Evolutionary conservation across 352 stramenopile species (phyloP), one percentile per base, ranked within the genome.

Genomic region (Phytophthora capsici): DNA sequence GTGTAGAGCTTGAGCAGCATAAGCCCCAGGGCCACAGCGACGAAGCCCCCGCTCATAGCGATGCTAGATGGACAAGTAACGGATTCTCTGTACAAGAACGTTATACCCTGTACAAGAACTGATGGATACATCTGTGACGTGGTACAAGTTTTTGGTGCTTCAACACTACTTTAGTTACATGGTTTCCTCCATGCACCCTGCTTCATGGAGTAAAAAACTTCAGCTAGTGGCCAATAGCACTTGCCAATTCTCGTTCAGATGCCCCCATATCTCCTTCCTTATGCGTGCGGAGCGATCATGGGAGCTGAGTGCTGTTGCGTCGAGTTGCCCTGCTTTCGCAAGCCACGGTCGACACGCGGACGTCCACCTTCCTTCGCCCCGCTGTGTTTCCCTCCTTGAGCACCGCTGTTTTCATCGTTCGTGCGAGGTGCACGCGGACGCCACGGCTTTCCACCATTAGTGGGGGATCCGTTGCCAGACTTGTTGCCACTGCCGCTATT

Each of bases 1-100:
- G 77, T 82, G 48, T 55, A 45, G 22, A 79, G 60, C 75, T 94
- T 88, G 36, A 88, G 65, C 36, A 76, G 58, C 80, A 94, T 95
- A 30, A 95, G 85, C 45, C 53, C 56, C 26, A 90, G 54, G 10
- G 83, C 75, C 8, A 91, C 48, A 6, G 59, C 71, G 1, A 82
- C 82, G 66, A 86, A 69, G 60, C 43, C 69, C 38, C 36, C 45
- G 34, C 52, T 75, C 75, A 89, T 89, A 13, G 20, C 17, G 9
- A 13, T 16, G n/a, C 12, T 19, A 10, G 46, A 46, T 32, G 19
- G 38, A 38, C 45, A 44, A 45, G 25, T 49, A 65, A 65, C 57
- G 56, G 43, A 23, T 50, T 47, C 10, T 52, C 55, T 63, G 14
- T 63, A 55, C n/a, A 45, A 54, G 30, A 62, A 45, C 17, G 14